A percentile compares a stretch with the other conserved stretches of the same genome.
Conservation (phyloP, 345 rosid species). For the Populus alba region DNA sequence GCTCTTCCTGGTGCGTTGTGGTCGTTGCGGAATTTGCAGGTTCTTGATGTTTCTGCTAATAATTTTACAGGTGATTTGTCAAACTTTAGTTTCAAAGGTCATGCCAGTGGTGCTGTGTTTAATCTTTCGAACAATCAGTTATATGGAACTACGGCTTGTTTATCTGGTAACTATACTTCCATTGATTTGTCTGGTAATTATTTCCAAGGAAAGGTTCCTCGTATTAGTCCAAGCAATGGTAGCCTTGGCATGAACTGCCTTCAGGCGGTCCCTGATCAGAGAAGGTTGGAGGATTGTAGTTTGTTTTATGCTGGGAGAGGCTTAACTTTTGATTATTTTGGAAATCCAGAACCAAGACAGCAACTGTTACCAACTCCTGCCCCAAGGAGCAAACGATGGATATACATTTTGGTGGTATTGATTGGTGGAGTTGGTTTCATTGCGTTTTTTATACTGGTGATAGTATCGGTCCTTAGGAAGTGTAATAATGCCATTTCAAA, state of each 20-base stretch:
- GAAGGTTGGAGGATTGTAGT: conserved; percentile 20
- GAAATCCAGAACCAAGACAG: neutral
- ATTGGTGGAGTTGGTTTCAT: conserved; percentile 26
- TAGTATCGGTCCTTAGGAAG: conserved; percentile 36
- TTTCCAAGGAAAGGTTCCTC: conserved; percentile 24
- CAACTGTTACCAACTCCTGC: conserved; percentile 1
- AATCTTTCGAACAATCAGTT: conserved; percentile 28
- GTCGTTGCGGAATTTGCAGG: conserved; percentile 11
- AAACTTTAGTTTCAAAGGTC: conserved; percentile 8
- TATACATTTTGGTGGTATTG: conserved; percentile 27
- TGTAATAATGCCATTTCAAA: conserved; percentile 25
- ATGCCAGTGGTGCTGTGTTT: conserved; percentile 3
- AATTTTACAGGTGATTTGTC: conserved; percentile 17
- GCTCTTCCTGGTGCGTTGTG: conserved; percentile 15
- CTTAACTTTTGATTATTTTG: conserved; percentile 12
- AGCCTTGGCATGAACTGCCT: conserved; percentile 21
- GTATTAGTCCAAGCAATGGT: neutral
- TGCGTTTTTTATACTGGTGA: conserved; percentile 32
- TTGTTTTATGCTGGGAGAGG: conserved; percentile 22
- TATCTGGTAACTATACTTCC: neutral
- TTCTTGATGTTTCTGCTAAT: conserved; percentile 27
- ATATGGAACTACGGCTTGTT: conserved; percentile 20
- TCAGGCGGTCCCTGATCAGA: conserved; percentile 10
- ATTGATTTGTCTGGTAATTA: conserved; percentile 32
- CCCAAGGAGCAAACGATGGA: conserved; percentile 17